These are phyloP conservation scores for Cytospora piceicola DNA, from an alignment of 2,329 filamentous ascomycete species.

Conservation along the genomic window DNA sequence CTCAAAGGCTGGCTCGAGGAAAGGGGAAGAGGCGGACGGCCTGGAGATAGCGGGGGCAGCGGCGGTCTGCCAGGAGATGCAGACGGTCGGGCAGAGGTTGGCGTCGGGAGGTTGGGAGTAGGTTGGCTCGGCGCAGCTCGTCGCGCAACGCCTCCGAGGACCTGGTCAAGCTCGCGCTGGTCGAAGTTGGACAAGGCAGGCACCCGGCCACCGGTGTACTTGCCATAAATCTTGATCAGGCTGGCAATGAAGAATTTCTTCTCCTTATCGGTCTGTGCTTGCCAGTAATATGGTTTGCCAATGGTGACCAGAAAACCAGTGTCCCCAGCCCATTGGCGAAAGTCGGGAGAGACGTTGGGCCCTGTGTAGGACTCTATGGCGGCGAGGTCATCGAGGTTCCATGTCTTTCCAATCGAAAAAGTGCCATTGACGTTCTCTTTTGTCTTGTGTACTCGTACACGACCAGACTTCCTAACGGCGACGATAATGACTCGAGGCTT, in stretches of 20 bases:
- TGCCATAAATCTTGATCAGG: conserved; percentile 92
- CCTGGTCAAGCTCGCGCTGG: conserved; percentile 73
- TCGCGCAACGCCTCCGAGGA: conserved; percentile 61
- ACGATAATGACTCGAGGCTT: conserved; percentile 93
- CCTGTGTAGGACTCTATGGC: conserved; percentile 82
- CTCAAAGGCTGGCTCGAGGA: conserved; percentile 17
- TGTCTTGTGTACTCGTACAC: conserved; percentile 95
- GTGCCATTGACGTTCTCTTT: conserved; percentile 92
- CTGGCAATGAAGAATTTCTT: conserved; percentile 99
- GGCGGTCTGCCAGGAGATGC: conserved; percentile 33
- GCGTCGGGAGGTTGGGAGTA: conserved; percentile 32
- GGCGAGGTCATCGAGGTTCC: conserved; percentile 89
- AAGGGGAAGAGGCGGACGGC: conserved; percentile 31
- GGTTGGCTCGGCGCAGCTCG: conserved; percentile 44
- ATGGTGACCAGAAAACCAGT: conserved; percentile 87
- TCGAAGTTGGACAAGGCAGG: conserved; percentile 86
- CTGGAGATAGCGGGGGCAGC: conserved; percentile 37
- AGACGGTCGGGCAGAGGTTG: conserved; percentile 19
- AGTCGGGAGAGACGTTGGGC: conserved; percentile 57
- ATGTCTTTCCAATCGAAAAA: conserved; percentile 98
- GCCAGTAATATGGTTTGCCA: conserved; percentile 96
- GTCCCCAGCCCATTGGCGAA: conserved; percentile 78
- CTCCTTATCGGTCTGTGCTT: conserved; percentile 89
- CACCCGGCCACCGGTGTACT: conserved; percentile 86
- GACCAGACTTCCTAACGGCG: conserved; percentile 86